Conservation (phyloP, 352 stramenopile species). For the Globisporangium megalacanthum region DNA sequence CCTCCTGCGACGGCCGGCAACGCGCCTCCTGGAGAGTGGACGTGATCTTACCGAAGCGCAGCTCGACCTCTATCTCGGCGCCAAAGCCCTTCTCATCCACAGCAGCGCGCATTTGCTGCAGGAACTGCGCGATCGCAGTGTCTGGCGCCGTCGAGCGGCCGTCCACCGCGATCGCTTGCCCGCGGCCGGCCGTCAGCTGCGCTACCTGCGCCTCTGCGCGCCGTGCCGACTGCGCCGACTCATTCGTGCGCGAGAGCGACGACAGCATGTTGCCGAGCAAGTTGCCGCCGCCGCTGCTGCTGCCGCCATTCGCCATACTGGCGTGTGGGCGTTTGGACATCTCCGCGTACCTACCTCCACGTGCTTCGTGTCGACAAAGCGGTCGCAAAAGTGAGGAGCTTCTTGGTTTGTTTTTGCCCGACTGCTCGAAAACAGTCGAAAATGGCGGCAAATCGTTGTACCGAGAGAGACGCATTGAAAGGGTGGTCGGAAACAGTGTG, state of each 20-base stretch:
- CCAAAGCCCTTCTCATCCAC: conserved; percentile 80
- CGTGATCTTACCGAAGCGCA: conserved; percentile 79
- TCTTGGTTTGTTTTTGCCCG: too few species aligned
- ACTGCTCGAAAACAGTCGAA: too few species aligned
- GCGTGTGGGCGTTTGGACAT: conserved; percentile 70
- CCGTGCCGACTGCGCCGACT: conserved; percentile 64
- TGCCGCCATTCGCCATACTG: conserved; percentile 24
- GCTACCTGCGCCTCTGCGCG: conserved; percentile 71
- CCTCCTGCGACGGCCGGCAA: conserved; percentile 66
- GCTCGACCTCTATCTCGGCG: conserved; percentile 76
- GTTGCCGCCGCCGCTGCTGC: conserved; percentile 18
- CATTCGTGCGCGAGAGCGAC: conserved; percentile 71
- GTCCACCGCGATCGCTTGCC: conserved; percentile 69
- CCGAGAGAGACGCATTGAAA: too few species aligned
- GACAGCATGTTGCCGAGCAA: conserved; percentile 65
- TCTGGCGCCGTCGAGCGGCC: conserved; percentile 62
- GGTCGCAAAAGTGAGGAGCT: background rate
- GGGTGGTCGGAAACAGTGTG: too few species aligned
- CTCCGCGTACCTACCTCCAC: background rate
- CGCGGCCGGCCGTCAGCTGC: conserved; percentile 63
- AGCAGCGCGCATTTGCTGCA: conserved; percentile 65
- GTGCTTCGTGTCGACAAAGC: background rate
- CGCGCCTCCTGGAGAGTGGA: conserved; percentile 68
- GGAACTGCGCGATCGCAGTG: conserved; percentile 72
- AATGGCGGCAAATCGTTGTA: too few species aligned